Evolutionary conservation across 169 alveolate species (phyloP).

Genomic region (Blepharisma undulans): DNA sequence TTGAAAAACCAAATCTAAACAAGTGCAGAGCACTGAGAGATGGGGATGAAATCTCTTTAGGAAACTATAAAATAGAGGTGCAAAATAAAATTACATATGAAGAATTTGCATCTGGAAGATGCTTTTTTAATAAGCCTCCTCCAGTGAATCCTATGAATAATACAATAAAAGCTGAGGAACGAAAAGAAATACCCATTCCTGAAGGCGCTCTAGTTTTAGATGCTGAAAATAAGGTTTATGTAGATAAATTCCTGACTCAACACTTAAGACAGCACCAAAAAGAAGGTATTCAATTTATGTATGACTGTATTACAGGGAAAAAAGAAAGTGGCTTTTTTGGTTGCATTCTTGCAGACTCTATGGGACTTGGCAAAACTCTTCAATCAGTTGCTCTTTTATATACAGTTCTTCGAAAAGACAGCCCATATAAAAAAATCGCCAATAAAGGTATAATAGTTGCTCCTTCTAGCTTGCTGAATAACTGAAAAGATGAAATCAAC

Average conservation of each 20-base stretch:
- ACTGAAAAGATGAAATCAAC: slow-evolving; percentile 92
- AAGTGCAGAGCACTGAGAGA: neutral
- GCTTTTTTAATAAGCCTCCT: neutral
- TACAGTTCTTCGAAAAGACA: neutral
- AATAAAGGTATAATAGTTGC: slow-evolving; percentile 89
- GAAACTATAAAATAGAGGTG: neutral
- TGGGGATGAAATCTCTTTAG: neutral
- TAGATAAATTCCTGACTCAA: neutral
- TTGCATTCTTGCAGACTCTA: slow-evolving; percentile 78
- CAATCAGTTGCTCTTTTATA: slow-evolving; percentile 61
- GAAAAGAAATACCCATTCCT: neutral
- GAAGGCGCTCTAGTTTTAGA: slow-evolving; percentile 13
- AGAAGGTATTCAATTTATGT: slow-evolving; percentile 50
- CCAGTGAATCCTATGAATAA: neutral
- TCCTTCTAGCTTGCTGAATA: slow-evolving; percentile 92
- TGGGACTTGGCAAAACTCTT: slow-evolving; percentile 79
- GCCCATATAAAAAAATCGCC: neutral
- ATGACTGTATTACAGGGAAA: slow-evolving; percentile 47
- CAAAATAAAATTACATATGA: neutral
- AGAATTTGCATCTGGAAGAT: neutral
- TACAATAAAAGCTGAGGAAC: too few species aligned
- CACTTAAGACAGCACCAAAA: slow-evolving; percentile 31
- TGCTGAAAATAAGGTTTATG: slow-evolving; percentile 10
- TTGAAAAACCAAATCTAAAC: neutral
- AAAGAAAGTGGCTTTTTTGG: neutral